A percentile compares a stretch with the other conserved stretches of the same genome.
phyloP scores from a whole-genome alignment of 2,329 filamentous ascomycete genomes.

The Emmonsia crescens region DNA sequence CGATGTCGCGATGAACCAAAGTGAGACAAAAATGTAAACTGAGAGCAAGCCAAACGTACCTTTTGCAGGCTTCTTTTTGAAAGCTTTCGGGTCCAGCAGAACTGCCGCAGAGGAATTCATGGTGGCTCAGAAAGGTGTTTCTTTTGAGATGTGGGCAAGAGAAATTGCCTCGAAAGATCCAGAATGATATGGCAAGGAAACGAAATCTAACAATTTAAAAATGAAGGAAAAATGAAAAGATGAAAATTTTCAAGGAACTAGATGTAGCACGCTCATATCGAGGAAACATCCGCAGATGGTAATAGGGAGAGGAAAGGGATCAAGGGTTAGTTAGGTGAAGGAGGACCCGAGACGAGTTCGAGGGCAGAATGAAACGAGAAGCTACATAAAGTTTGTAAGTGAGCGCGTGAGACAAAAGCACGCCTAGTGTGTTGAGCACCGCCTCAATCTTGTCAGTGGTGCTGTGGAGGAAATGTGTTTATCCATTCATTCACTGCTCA shows the following conservation, averaged over 20 bases:
- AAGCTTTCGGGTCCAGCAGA: slow-evolving; percentile 34
- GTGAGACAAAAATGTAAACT: neutral
- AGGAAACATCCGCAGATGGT: neutral
- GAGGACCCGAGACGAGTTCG: neutral
- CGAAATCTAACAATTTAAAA: neutral
- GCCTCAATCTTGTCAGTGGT: neutral
- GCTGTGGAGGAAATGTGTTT: neutral
- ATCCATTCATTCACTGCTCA: neutral
- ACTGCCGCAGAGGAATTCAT: slow-evolving; percentile 24
- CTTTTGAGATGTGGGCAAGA: neutral
- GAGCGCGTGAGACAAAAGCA: neutral
- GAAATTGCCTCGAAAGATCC: neutral
- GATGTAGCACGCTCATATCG: neutral
- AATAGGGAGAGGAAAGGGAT: neutral
- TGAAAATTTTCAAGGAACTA: neutral
- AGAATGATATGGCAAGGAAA: neutral
- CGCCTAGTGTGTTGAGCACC: neutral
- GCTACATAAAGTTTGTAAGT: too few relatives aligned
- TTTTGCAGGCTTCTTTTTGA: slow-evolving; percentile 23
- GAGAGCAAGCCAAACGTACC: slow-evolving; percentile 5
- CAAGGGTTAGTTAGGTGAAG: neutral
- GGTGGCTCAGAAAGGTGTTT: neutral
- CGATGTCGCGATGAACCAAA: neutral
- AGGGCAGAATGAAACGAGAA: neutral
- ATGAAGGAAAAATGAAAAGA: neutral